These are phyloP conservation scores for Holtermanniella nyarrowii DNA, from an alignment of 768 basidiomycete species.

Conservation along the genomic window DNA sequence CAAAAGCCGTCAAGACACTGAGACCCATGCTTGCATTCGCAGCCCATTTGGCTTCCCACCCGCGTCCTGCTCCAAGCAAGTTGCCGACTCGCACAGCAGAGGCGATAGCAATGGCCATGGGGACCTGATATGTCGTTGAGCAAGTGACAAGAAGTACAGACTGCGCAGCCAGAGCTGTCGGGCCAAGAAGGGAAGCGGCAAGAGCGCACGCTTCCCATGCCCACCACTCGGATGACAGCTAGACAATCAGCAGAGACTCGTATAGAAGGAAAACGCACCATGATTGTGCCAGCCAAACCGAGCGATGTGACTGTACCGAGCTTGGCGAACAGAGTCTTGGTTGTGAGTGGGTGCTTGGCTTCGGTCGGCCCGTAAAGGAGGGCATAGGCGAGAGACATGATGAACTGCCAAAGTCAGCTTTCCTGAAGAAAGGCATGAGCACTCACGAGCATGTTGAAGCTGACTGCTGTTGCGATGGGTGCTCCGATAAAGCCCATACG, in stretches of 20 bases:
- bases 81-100: constrained; percentile 80
- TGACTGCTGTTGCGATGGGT: constrained; percentile 76
- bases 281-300: constrained; percentile 56
- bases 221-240: constrained; percentile 83
- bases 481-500: constrained; percentile 85
- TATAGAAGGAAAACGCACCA: constrained; percentile 20
- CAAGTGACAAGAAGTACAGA: constrained; percentile 53
- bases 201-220: constrained; percentile 63
- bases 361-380: constrained; percentile 46
- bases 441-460: constrained; percentile 68
- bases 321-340: constrained; percentile 58
- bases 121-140: constrained; percentile 63
- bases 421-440: constrained; percentile 49
- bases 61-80: constrained; percentile 69
- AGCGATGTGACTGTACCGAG: constrained; percentile 49
- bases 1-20: constrained; percentile 53
- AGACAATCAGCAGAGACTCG: constrained; percentile 40
- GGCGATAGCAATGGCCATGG: constrained; percentile 71
- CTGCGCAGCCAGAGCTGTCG: constrained; percentile 73
- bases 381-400: constrained; percentile 38
- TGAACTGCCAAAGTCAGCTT: constrained; percentile 24
- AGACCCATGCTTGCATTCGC: constrained; percentile 57
- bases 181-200: constrained; percentile 51
- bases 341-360: constrained; percentile 71
- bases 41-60: constrained; percentile 59